Conservation (phyloP, 1,284 basidiomycete genomes). For the Pterulicium gracile region DNA sequence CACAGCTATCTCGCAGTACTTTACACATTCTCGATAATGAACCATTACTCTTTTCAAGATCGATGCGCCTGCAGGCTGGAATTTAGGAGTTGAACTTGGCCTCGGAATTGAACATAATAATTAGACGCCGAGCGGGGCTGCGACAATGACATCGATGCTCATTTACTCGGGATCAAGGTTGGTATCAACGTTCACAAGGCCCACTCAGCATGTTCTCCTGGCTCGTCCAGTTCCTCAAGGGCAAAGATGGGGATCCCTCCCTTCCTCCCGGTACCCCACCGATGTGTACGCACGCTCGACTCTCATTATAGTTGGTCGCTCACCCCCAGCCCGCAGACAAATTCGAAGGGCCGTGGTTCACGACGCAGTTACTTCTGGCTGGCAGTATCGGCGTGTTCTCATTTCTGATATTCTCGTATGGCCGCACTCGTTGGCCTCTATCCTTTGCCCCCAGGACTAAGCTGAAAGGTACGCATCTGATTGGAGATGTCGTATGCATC, state of each 20-base stretch:
- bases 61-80: too few relatives aligned
- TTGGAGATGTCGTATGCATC: constrained; percentile 4
- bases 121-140: too few relatives aligned
- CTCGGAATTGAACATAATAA: too few relatives aligned
- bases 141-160: too few relatives aligned
- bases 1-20: too few relatives aligned
- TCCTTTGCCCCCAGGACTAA: constrained; percentile 90
- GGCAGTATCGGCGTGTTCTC: constrained; percentile 67
- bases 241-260: constrained; percentile 14
- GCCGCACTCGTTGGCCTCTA: constrained; percentile 79
- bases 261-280: constrained; percentile 50
- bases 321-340: constrained; percentile 30
- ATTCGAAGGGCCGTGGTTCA: constrained; percentile 88
- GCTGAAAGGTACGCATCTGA: constrained; percentile 62
- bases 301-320: neutral
- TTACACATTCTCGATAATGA: too few relatives aligned
- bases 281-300: constrained; percentile 30
- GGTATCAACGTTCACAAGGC: too few relatives aligned
- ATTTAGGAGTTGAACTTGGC: too few relatives aligned
- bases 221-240: neutral
- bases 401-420: constrained; percentile 83
- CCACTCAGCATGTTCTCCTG: neutral
- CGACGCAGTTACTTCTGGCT: constrained; percentile 81
- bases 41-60: too few relatives aligned
- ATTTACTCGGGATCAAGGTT: neutral